phyloP scores from a whole-genome alignment of 2,329 filamentous ascomycete species.

The Alternaria sp. region DNA sequence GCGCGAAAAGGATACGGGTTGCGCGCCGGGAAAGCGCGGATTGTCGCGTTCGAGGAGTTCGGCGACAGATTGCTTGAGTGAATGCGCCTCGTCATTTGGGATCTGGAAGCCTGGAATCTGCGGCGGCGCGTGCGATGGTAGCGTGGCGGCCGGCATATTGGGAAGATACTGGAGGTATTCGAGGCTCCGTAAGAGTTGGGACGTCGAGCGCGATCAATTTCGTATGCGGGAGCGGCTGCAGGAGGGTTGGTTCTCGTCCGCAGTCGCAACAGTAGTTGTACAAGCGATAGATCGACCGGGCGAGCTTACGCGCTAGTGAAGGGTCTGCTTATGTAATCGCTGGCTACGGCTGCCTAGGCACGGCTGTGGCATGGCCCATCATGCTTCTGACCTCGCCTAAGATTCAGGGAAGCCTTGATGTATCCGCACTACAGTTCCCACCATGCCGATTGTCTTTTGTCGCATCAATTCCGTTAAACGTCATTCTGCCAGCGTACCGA shows the following conservation, averaged over 20 bases:
- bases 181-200: background rate
- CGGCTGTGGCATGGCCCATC: background rate
- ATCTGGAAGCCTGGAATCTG: slow-evolving; percentile 45
- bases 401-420: too few species aligned
- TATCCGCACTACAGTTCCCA: background rate
- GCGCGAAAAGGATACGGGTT: slow-evolving; percentile 89
- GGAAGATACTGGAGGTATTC: background rate
- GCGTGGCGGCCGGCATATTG: slow-evolving; percentile 27
- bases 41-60: slow-evolving; percentile 73
- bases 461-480: background rate
- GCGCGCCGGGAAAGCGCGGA: slow-evolving; percentile 80
- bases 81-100: slow-evolving; percentile 35
- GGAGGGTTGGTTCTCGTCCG: background rate
- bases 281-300: background rate
- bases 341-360: background rate
- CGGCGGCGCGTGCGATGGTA: slow-evolving; percentile 32
- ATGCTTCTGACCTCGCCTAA: background rate
- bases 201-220: background rate
- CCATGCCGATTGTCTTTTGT: background rate
- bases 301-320: slow-evolving; percentile 6
- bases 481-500: background rate
- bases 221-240: background rate
- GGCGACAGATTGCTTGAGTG: slow-evolving; percentile 76
- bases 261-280: background rate
- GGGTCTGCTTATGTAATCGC: slow-evolving; percentile 3